These are phyloP conservation scores for Sclerotinia glacialis DNA, from an alignment of 2,329 filamentous ascomycete species.

Conservation along the genomic window DNA sequence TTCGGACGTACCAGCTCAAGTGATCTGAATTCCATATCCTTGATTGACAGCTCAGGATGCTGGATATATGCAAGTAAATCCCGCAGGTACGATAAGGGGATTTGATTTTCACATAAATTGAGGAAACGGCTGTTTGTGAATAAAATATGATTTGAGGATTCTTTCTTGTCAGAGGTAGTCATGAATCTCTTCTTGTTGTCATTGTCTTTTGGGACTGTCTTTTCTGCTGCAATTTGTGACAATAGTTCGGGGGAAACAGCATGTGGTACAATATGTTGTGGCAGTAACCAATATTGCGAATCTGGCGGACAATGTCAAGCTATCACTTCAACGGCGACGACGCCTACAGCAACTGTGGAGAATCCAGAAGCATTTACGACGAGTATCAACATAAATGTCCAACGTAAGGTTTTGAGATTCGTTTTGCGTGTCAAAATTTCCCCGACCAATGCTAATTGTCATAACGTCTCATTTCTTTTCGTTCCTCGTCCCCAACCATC, in stretches of 20 bases:
- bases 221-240: not conserved
- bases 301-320: not conserved
- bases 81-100: slow-evolving; percentile 6
- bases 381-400: slow-evolving; percentile 25
- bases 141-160: not conserved
- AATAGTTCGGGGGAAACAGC: not conserved
- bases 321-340: not conserved
- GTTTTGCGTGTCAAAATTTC: not conserved
- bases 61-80: not conserved
- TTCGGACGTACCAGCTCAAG: slow-evolving; percentile 2
- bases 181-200: slow-evolving; percentile 16
- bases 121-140: not conserved
- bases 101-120: not conserved
- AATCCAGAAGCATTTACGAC: slow-evolving; percentile 28
- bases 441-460: not conserved
- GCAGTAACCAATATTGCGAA: not conserved
- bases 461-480: not conserved
- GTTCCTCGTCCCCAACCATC: not conserved
- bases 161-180: not conserved
- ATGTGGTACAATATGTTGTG: slow-evolving; percentile 2
- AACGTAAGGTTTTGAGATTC: slow-evolving; percentile 21
- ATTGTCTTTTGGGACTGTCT: not conserved
- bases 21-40: not conserved
- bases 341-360: slow-evolving; percentile 13
- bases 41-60: slow-evolving; percentile 4